Evolutionary conservation across 1,284 basidiomycete species (phyloP).

Genomic region (Naganishia albida): DNA sequence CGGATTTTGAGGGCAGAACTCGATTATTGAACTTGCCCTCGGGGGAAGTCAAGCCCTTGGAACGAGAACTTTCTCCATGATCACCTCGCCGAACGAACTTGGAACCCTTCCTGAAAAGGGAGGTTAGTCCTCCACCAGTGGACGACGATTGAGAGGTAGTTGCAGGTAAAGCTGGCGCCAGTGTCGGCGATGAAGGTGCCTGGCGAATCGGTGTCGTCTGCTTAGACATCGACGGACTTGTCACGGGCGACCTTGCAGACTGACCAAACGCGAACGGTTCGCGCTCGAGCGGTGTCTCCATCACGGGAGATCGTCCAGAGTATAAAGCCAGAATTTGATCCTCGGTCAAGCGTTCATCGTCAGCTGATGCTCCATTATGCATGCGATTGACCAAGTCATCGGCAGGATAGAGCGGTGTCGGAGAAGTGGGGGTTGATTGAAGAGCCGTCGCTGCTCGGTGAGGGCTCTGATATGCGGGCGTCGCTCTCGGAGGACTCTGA

Average conservation of each 20-base stretch:
- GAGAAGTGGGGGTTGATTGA: neutral
- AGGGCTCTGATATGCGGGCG: neutral
- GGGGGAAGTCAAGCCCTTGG: slow-evolving; percentile 44
- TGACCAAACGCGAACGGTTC: slow-evolving; percentile 6
- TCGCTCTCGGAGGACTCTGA: slow-evolving; percentile 17
- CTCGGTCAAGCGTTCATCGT: slow-evolving; percentile 17
- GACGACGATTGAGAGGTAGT: slow-evolving; percentile 1
- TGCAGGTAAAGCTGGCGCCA: neutral
- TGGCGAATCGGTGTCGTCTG: slow-evolving; percentile 38
- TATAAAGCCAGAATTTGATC: slow-evolving; percentile 23
- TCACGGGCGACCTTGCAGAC: neutral
- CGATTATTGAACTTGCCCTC: slow-evolving; percentile 39
- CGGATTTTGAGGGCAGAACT: slow-evolving; percentile 12
- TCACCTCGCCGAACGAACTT: slow-evolving; percentile 18
- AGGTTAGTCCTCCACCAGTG: slow-evolving; percentile 26
- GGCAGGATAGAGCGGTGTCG: slow-evolving; percentile 7
- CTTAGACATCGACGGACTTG: slow-evolving; percentile 20
- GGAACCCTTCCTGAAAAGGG: slow-evolving; percentile 19
- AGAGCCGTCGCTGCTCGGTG: neutral
- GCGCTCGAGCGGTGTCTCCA: slow-evolving; percentile 13
- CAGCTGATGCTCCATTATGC: neutral
- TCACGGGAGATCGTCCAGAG: slow-evolving; percentile 17
- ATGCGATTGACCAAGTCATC: slow-evolving; percentile 9
- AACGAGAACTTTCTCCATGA: slow-evolving; percentile 18
- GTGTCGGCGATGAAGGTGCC: neutral